Base-by-base conservation (phyloP, 2,329 filamentous ascomycete species). In the Fusarium liriodendri region DNA sequence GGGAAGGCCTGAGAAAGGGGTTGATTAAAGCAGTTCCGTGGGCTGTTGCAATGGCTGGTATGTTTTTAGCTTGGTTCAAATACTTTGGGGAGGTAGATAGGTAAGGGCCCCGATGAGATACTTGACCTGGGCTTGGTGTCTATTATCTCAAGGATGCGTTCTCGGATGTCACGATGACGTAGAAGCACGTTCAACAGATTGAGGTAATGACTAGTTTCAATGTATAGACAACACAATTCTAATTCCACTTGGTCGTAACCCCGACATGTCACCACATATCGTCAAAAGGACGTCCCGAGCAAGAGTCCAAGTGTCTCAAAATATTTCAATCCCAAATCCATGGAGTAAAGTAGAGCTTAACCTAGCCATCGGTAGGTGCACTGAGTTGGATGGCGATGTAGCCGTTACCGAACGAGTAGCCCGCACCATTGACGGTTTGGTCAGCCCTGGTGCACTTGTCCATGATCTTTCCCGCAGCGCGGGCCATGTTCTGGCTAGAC, bases 401-500 rank as follows among this genome's bases (percentile, higher is more conserved):
- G 2, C 18, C 18, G 18, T 60, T 60, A 7, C 37, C 37, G 7
- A 27, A 40, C 7, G 35, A 29, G 38, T 40, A 42, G 9, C 29
- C 35, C 4, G 10, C 18, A 13, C 57, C 57, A 18, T 40, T 33
- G n/a, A 60, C 57, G 18, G 57, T 59, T n/a, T 40, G 18, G 11
- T 59, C 57, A n/a, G 57, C 9, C 37, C 57, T 59, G 1, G 22
- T 40, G 57, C 57, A 59, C 35, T 29, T 27, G 37, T 59, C 57
- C 57, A 59, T 59, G 6, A 59, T 59, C 57, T 59, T 59, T 13
- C 57, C 57, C 18, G 57, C 57, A 11, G 57, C n/a, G 10, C 57
- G 35, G 16, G 57, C 57, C 29, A 59, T 40, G 22, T 59, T 59
- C n/a, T 42, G n/a, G 22, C 57, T 59, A 9, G 10, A n/a, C n/a